Conservation (phyloP, 1,284 basidiomycete species). For the Tilletia caries region DNA sequence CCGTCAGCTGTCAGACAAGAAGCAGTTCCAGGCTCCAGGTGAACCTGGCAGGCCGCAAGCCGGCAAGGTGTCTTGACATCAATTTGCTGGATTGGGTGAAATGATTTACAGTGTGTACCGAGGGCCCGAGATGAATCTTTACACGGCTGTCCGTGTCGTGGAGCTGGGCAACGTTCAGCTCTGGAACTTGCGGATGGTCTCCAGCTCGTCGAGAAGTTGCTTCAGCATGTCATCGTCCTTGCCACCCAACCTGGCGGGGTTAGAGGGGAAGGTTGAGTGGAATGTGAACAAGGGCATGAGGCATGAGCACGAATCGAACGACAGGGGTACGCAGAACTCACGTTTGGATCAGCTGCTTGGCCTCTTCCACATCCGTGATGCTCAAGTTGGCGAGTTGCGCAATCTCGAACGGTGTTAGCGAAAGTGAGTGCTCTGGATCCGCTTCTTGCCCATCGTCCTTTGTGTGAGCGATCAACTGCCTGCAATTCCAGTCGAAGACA, state of each 20-base stretch:
- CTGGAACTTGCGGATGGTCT: constrained; percentile 76
- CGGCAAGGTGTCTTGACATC: no score
- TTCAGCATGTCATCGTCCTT: constrained; percentile 82
- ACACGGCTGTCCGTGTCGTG: not conserved
- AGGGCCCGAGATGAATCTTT: not conserved
- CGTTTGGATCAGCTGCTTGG: constrained; percentile 84
- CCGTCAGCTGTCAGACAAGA: no score
- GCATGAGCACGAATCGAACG: not conserved
- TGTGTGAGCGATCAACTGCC: constrained; percentile 32
- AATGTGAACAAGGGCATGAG: no score
- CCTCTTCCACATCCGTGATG: constrained; percentile 80
- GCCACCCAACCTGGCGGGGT: constrained; percentile 66
- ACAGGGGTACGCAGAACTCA: constrained; percentile 18
- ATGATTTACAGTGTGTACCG: no score
- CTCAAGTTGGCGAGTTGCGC: constrained; percentile 87
- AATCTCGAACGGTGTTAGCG: constrained; percentile 81
- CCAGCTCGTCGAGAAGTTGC: constrained; percentile 75
- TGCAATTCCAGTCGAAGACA: constrained; percentile 5
- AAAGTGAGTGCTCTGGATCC: constrained; percentile 62
- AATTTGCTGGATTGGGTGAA: no score
- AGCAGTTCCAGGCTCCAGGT: not conserved
- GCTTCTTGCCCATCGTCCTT: constrained; percentile 25
- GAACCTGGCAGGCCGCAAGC: no score
- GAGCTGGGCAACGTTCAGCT: no score
- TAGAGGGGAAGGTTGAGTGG: not conserved